Percentiles rank a stretch among this genome's conserved stretches.
Evolutionary conservation across 345 rosid species (phyloP).

Genomic region (Ceriops tagal): DNA sequence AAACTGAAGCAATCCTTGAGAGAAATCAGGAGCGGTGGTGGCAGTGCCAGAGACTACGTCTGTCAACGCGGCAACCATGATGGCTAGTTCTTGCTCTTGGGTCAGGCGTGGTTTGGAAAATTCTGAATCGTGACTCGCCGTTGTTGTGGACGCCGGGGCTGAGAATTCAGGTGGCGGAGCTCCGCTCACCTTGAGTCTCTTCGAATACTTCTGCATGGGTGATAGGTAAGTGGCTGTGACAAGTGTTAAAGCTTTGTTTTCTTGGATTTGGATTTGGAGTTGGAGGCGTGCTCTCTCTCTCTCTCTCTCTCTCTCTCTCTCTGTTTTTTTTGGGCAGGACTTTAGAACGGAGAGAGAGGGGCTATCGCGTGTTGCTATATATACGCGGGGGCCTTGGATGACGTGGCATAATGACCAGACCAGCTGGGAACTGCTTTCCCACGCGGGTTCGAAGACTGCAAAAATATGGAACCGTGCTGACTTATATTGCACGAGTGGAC

Average conservation of each 20-base stretch:
- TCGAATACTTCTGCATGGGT: constrained; percentile 36
- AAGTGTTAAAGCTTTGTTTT: neutral
- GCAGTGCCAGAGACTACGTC: constrained; percentile 31
- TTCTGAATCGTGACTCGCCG: no score
- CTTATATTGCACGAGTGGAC: no score
- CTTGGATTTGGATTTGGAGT: neutral
- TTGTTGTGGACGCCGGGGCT: neutral
- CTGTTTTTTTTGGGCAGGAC: no score
- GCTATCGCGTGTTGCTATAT: no score
- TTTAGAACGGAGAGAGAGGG: no score
- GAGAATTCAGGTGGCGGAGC: neutral
- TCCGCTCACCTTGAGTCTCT: constrained; percentile 25
- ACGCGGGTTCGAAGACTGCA: no score
- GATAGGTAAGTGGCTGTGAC: neutral
- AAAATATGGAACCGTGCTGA: no score
- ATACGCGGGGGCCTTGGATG: no score
- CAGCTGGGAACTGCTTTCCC: no score
- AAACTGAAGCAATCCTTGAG: neutral
- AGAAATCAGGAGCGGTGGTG: neutral
- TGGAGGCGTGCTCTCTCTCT: neutral
- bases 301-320: no score
- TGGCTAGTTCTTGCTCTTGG: constrained; percentile 54
- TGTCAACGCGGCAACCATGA: constrained; percentile 57
- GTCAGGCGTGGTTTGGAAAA: constrained; percentile 24
- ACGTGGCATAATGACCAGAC: no score